phyloP scores from a whole-genome alignment of 2,329 filamentous ascomycete genomes.

The Curvularia verruculosa region DNA sequence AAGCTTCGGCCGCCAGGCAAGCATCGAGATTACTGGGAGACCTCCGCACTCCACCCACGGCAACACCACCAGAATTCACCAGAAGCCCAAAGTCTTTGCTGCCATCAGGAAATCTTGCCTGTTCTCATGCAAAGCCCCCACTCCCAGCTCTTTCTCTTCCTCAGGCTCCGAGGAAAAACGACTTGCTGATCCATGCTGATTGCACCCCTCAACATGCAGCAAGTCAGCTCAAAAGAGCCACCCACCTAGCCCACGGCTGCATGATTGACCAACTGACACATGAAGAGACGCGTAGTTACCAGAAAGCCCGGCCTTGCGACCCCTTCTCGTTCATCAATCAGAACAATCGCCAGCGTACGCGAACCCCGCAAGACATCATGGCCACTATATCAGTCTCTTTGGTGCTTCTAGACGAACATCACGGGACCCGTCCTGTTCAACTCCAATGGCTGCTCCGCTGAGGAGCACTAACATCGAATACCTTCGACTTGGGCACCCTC shows the following conservation, averaged over 20 bases:
- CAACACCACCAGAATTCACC: neutral
- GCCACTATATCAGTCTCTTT: neutral
- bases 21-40: too few species aligned
- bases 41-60: neutral
- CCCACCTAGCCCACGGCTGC: neutral
- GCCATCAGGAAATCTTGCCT: neutral
- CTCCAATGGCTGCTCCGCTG: neutral
- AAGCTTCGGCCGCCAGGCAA: too few species aligned
- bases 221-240: neutral
- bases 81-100: neutral
- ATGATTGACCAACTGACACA: neutral
- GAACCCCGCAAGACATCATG: neutral
- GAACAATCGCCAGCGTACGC: neutral
- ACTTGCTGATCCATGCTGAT: neutral
- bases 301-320: neutral
- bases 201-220: neutral
- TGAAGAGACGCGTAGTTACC: neutral
- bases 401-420: neutral
- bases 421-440: neutral
- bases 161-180: neutral
- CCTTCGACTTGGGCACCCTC: neutral
- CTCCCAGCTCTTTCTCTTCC: neutral
- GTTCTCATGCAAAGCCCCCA: too few species aligned
- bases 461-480: neutral
- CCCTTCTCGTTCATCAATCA: neutral